A percentile compares a stretch with the other conserved stretches of the same genome.
These are phyloP conservation scores for Dactylis glomerata DNA, from an alignment of 176 grass and related monocot species.

Conservation along the genomic window DNA sequence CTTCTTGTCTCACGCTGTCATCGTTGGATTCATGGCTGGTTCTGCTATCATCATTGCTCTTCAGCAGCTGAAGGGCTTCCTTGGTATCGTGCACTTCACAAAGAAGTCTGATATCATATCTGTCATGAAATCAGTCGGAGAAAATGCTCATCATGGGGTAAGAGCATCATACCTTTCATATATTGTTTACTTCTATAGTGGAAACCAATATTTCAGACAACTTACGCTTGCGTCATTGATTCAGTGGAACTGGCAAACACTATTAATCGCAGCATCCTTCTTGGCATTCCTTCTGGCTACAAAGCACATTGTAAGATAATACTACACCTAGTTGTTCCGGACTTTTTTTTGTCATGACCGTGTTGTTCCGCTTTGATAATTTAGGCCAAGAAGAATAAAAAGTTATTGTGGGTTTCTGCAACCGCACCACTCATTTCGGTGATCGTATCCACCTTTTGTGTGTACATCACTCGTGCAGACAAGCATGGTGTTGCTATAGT, in stretches of 20 bases:
- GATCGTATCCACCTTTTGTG: slow-evolving; percentile 70
- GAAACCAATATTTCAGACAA: not conserved
- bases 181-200: too few relatives aligned
- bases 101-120: slow-evolving; percentile 70
- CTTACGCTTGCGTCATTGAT: not conserved
- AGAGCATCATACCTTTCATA: slow-evolving; percentile 2
- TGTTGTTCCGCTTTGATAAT: slow-evolving; percentile 16
- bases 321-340: not conserved
- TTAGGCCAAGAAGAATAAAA: slow-evolving; percentile 72
- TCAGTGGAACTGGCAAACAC: slow-evolving; percentile 90
- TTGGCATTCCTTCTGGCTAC: slow-evolving; percentile 65
- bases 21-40: slow-evolving; percentile 87
- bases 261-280: slow-evolving; percentile 68
- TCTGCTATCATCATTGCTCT: slow-evolving; percentile 76
- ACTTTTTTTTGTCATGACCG: not conserved
- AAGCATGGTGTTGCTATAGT: slow-evolving; percentile 78
- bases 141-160: slow-evolving; percentile 73
- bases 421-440: too few relatives aligned
- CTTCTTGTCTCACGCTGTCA: slow-evolving; percentile 76
- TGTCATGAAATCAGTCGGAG: slow-evolving; percentile 75
- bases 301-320: slow-evolving; percentile 69
- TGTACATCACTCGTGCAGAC: slow-evolving; percentile 88
- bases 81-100: slow-evolving; percentile 64
- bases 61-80: slow-evolving; percentile 90
- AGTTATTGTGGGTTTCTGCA: slow-evolving; percentile 76